Evolutionary conservation across 495 filamentous ascomycete species (phyloP).

Genomic region (Filosporella fistucella): DNA sequence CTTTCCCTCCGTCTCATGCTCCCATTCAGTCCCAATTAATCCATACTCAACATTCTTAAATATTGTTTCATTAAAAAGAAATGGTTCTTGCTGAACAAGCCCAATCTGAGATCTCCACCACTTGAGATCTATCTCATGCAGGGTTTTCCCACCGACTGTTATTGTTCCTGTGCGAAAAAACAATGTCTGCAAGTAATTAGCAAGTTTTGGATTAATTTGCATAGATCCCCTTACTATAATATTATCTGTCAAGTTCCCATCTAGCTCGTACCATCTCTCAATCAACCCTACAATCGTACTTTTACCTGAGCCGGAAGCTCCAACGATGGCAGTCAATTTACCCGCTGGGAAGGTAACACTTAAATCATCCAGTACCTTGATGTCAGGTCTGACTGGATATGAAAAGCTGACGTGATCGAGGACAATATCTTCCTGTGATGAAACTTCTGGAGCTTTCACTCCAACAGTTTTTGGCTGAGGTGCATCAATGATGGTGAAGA

Average conservation of each 20-base stretch:
- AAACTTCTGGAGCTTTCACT: constrained; percentile 33
- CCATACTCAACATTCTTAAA: constrained; percentile 68
- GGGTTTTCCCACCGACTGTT: constrained; percentile 43
- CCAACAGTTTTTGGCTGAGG: constrained; percentile 39
- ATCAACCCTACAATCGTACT: constrained; percentile 63
- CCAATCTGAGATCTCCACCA: constrained; percentile 58
- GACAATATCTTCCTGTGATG: constrained; percentile 47
- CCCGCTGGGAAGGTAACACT: constrained; percentile 61
- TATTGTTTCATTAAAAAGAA: constrained; percentile 60
- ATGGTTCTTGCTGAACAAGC: constrained; percentile 65
- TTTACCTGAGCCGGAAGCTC: constrained; percentile 69
- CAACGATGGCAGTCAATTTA: constrained; percentile 80
- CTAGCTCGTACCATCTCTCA: constrained; percentile 51
- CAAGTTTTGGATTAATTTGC: constrained; percentile 30
- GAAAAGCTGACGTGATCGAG: constrained; percentile 57
- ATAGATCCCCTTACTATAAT: constrained; percentile 9
- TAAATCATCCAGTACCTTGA: constrained; percentile 51
- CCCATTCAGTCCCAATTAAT: constrained; percentile 57
- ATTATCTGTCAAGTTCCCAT: constrained; percentile 16
- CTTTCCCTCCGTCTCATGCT: constrained; percentile 41
- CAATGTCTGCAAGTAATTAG: constrained; percentile 8
- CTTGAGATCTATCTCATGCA: constrained; percentile 50
- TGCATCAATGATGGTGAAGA: constrained; percentile 52
- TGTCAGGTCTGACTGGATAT: constrained; percentile 59
- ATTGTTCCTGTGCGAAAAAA: constrained; percentile 39